A percentile compares a stretch with the other conserved stretches of the same genome.
These are phyloP conservation scores for Colletotrichum sp. DNA, from an alignment of 2,329 filamentous ascomycete species.

Conservation along the genomic window DNA sequence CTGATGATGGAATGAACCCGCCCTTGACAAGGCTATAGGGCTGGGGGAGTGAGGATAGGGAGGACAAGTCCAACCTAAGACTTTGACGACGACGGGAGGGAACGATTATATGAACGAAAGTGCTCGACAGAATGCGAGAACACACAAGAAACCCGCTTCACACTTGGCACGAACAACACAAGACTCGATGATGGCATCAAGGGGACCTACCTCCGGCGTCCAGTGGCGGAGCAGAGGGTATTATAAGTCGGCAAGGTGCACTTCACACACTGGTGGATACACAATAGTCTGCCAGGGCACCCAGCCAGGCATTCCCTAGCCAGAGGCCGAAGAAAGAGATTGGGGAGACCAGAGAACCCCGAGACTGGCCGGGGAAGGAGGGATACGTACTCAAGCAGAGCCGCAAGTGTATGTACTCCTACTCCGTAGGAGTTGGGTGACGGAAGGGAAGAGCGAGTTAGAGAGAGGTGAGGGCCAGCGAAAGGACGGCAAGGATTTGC, in stretches of 20 bases:
- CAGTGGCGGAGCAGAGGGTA: neutral
- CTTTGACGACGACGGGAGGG: neutral
- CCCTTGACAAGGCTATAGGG: neutral
- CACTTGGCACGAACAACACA: neutral
- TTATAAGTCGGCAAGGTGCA: constrained; percentile 7
- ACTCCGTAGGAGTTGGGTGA: neutral
- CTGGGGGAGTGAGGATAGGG: neutral
- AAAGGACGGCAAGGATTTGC: constrained; percentile 14
- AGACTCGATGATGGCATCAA: neutral
- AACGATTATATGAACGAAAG: neutral
- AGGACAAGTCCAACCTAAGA: neutral
- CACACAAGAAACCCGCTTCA: neutral
- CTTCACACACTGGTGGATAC: neutral
- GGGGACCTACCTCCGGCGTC: neutral
- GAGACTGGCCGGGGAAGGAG: neutral
- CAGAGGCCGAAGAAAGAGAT: neutral
- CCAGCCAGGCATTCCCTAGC: neutral
- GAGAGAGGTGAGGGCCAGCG: neutral
- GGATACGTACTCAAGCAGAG: constrained; percentile 12
- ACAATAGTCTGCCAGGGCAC: neutral
- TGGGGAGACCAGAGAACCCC: neutral
- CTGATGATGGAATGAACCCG: neutral
- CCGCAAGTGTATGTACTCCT: neutral
- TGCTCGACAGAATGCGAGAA: neutral
- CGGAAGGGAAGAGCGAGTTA: neutral